phyloP scores from a whole-genome alignment of 225 moss, liverwort and hornwort genomes.

The Polytrichum formosum region DNA sequence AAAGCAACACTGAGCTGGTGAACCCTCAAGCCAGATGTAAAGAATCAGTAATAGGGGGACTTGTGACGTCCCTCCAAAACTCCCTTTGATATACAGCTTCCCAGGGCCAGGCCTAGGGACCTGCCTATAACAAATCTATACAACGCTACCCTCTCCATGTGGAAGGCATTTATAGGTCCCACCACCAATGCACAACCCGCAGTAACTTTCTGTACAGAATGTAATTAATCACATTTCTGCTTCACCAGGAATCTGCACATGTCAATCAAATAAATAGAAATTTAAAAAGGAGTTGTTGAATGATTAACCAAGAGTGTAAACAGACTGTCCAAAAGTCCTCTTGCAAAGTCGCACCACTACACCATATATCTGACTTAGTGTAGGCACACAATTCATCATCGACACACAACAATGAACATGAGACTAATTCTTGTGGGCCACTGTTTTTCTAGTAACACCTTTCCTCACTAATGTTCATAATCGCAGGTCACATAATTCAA shows the following conservation, averaged over 20 bases:
- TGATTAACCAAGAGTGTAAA: no score
- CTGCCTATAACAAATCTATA: conserved; percentile 25
- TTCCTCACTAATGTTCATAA: no score
- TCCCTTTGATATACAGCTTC: conserved; percentile 21
- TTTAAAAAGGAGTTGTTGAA: no score
- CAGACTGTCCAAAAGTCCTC: no score
- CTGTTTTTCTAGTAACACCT: no score
- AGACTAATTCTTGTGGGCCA: no score
- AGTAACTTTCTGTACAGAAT: conserved; percentile 29
- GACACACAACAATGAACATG: no score
- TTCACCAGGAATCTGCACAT: conserved; percentile 25
- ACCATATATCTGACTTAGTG: no score
- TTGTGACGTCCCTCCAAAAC: conserved; percentile 21
- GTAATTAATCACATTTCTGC: conserved; percentile 14
- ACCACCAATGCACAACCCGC: conserved; percentile 4
- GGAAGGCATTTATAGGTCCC: neutral
- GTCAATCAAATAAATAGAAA: no score
- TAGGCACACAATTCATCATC: no score
- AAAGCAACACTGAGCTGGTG: neutral
- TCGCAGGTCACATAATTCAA: no score
- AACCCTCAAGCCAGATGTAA: neutral
- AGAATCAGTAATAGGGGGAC: conserved; percentile 14
- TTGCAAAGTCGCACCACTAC: no score
- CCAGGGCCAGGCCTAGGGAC: conserved; percentile 14
- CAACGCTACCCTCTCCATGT: conserved; percentile 14